A percentile compares a stretch with the other conserved stretches of the same genome.
Conservation (phyloP, 2,329 filamentous ascomycete genomes). For the Albifimbria verrucaria region DNA sequence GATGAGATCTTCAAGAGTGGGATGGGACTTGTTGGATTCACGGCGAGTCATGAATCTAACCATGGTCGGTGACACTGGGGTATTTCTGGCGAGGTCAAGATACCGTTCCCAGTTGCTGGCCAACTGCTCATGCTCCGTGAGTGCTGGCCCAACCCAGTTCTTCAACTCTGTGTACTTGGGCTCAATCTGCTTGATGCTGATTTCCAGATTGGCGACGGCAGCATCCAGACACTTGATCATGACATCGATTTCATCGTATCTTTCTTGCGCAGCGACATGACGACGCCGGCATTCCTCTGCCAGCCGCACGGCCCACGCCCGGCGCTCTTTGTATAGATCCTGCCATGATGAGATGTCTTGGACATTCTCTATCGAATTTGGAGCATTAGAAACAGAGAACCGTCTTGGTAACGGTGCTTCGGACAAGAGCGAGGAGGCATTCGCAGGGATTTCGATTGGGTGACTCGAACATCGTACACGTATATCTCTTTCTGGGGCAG, state of each 20-base stretch:
- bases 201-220: constrained; percentile 79
- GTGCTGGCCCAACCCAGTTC: constrained; percentile 65
- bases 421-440: constrained; percentile 40
- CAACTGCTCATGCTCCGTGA: constrained; percentile 64
- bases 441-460: constrained; percentile 52
- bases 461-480: constrained; percentile 81
- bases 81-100: constrained; percentile 59
- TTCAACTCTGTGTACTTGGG: constrained; percentile 68
- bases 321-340: constrained; percentile 75
- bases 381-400: constrained; percentile 62
- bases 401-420: constrained; percentile 50
- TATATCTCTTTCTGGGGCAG: constrained; percentile 89
- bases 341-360: constrained; percentile 86
- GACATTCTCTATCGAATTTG: constrained; percentile 79
- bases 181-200: constrained; percentile 68
- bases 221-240: constrained; percentile 80
- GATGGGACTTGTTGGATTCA: constrained; percentile 42
- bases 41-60: constrained; percentile 59
- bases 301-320: constrained; percentile 72
- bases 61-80: constrained; percentile 65
- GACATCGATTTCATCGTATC: constrained; percentile 70
- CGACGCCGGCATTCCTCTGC: constrained; percentile 67
- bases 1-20: constrained; percentile 71
- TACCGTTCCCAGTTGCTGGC: constrained; percentile 66
- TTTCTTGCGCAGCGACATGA: constrained; percentile 57